These are phyloP conservation scores for Kuraishia piskuri DNA, from an alignment of 805 yeast genomes.

Conservation along the genomic window DNA sequence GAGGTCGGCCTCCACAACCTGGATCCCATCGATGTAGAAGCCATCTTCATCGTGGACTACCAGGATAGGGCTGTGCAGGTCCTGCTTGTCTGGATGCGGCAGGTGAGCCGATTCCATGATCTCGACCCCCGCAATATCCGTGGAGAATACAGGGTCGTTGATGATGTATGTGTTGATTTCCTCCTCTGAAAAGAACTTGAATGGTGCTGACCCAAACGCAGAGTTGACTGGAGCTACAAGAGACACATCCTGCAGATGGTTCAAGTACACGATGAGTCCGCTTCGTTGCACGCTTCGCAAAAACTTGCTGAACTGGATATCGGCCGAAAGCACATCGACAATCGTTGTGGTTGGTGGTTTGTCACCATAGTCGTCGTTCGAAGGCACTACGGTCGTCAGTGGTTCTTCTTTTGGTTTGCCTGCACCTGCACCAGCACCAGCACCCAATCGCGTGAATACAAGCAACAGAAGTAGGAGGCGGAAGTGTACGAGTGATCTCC, in stretches of 20 bases:
- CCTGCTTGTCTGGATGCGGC: slow-evolving; percentile 7
- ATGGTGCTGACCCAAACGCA: slow-evolving; percentile 37
- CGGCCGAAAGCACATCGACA: slow-evolving; percentile 59
- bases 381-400: not conserved
- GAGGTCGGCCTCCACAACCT: slow-evolving; percentile 50
- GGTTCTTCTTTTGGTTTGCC: too few relatives aligned
- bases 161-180: slow-evolving; percentile 24
- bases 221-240: slow-evolving; percentile 76
- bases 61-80: slow-evolving; percentile 22
- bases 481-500: not conserved
- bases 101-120: slow-evolving; percentile 15
- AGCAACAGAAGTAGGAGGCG: not conserved
- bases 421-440: not conserved
- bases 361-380: slow-evolving; percentile 5
- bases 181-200: slow-evolving; percentile 1
- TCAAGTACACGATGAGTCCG: slow-evolving; percentile 55
- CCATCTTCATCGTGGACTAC: slow-evolving; percentile 21
- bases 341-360: slow-evolving; percentile 32
- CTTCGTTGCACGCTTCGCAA: slow-evolving; percentile 50
- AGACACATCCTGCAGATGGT: slow-evolving; percentile 53
- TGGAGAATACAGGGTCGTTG: slow-evolving; percentile 19
- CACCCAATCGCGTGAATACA: slow-evolving; percentile 1
- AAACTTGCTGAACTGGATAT: slow-evolving; percentile 60
- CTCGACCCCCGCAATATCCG: slow-evolving; percentile 20
- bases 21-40: slow-evolving; percentile 29